Evolutionary conservation across 108 stramenopile species (phyloP).

Genomic region (Skeletonema tropicum): DNA sequence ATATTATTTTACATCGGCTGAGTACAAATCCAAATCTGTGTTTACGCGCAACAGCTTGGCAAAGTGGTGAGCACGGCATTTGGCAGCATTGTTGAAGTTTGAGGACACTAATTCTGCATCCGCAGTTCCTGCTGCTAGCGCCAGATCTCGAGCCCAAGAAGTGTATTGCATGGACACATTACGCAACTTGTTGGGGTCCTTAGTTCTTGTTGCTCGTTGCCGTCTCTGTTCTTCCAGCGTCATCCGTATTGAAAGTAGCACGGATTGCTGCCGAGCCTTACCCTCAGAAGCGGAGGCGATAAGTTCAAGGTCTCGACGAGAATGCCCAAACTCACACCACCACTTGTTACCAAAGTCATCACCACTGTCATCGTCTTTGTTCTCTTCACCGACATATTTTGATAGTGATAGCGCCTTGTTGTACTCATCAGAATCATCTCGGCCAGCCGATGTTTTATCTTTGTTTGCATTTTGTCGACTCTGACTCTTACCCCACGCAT

Average conservation of each 20-base stretch:
- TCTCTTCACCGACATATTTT: constrained; percentile 27
- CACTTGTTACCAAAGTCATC: constrained; percentile 50
- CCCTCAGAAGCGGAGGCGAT: constrained; percentile 84
- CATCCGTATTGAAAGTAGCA: constrained; percentile 63
- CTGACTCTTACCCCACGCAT: constrained; percentile 63
- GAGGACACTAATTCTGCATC: constrained; percentile 78
- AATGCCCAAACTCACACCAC: constrained; percentile 92
- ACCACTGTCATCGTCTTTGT: constrained; percentile 1
- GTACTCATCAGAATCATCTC: constrained; percentile 13
- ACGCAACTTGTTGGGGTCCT: constrained; percentile 79
- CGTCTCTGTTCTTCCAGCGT: constrained; percentile 75
- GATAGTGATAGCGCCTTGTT: constrained; percentile 23
- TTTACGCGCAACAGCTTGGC: constrained; percentile 19
- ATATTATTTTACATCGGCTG: constrained; percentile 5
- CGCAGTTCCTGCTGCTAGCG: constrained; percentile 75
- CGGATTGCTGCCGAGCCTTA: constrained; percentile 73
- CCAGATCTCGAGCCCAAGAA: constrained; percentile 80
- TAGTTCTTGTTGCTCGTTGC: constrained; percentile 64
- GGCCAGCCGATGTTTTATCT: neutral
- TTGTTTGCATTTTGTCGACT: constrained; percentile 1
- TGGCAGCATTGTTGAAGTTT: constrained; percentile 57
- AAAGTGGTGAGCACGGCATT: constrained; percentile 40
- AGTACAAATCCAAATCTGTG: neutral
- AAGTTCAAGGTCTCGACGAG: constrained; percentile 85
- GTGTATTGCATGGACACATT: constrained; percentile 75